A percentile compares a stretch with the other conserved stretches of the same genome.
Evolutionary conservation across 2,329 filamentous ascomycete species (phyloP).

Genomic region (Ophiocordyceps sinensis): DNA sequence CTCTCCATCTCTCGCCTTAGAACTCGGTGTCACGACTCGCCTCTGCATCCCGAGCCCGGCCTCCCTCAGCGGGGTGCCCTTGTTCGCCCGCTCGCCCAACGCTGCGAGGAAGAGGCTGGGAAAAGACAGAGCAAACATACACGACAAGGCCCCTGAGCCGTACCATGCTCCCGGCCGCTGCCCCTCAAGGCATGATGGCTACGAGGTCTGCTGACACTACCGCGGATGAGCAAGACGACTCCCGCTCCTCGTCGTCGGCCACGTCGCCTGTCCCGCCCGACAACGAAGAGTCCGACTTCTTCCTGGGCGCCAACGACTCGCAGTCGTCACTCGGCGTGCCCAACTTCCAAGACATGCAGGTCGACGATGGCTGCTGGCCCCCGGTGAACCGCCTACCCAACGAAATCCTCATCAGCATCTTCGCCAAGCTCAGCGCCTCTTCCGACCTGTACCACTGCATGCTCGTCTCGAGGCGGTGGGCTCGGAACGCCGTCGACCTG

Average conservation of each 20-base stretch:
- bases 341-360: constrained; percentile 60
- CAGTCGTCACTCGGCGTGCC: constrained; percentile 79
- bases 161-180: constrained; percentile 6
- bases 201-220: constrained; percentile 4
- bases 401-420: constrained; percentile 88
- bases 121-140: no score
- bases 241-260: constrained; percentile 50
- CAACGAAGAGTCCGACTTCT: constrained; percentile 90
- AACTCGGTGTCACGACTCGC: no score
- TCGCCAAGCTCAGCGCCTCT: constrained; percentile 65
- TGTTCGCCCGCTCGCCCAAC: no score
- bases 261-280: constrained; percentile 63
- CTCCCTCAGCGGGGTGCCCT: no score
- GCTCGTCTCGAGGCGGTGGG: constrained; percentile 90
- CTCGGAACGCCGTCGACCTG: constrained; percentile 78
- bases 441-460: constrained; percentile 75
- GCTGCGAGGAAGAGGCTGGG: no score
- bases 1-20: no score
- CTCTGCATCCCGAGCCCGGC: no score
- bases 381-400: constrained; percentile 78
- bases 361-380: constrained; percentile 53
- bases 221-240: constrained; percentile 31
- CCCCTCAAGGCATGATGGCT: constrained; percentile 7
- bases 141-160: neutral
- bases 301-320: constrained; percentile 79